Conservation (phyloP, 352 stramenopile genomes). For the Phytophthora vignae region DNA sequence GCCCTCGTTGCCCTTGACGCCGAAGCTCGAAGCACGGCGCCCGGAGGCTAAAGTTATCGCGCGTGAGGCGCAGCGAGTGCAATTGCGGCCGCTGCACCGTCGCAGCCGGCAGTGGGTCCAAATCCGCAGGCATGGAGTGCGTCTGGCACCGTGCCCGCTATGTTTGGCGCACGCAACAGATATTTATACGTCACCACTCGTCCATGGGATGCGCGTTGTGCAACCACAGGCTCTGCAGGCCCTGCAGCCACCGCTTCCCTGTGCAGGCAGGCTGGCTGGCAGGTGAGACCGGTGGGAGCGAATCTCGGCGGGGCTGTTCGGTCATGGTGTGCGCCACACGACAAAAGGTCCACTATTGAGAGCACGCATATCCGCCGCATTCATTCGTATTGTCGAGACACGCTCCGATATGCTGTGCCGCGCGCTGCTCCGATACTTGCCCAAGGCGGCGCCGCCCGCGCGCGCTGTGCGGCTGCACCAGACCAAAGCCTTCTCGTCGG, state of each 20-base stretch:
- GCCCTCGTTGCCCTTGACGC: not conserved
- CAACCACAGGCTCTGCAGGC: not conserved
- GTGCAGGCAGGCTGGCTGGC: not conserved
- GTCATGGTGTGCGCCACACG: conserved; percentile 17
- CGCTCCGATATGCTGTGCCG: conserved; percentile 21
- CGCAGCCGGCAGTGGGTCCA: conserved; percentile 1
- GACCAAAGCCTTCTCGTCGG: conserved; percentile 37
- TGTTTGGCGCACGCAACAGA: conserved; percentile 4
- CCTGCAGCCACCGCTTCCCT: not conserved
- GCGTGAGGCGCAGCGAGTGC: not conserved
- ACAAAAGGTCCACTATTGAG: conserved; percentile 18
- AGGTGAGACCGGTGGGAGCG: not conserved
- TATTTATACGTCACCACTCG: conserved; percentile 11
- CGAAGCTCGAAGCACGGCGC: not conserved
- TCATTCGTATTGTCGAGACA: conserved; percentile 36
- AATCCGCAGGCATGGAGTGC: not conserved
- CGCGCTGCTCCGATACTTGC: conserved; percentile 17
- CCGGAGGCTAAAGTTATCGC: conserved; percentile 15
- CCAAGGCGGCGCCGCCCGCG: not conserved
- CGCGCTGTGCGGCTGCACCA: conserved; percentile 1
- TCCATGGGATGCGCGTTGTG: not conserved
- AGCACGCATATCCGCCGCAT: conserved; percentile 21
- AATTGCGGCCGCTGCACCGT: conserved; percentile 6
- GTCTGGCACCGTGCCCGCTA: not conserved
- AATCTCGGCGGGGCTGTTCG: not conserved